These are phyloP conservation scores for Podospora conica DNA, from an alignment of 495 filamentous ascomycete genomes.

Conservation along the genomic window DNA sequence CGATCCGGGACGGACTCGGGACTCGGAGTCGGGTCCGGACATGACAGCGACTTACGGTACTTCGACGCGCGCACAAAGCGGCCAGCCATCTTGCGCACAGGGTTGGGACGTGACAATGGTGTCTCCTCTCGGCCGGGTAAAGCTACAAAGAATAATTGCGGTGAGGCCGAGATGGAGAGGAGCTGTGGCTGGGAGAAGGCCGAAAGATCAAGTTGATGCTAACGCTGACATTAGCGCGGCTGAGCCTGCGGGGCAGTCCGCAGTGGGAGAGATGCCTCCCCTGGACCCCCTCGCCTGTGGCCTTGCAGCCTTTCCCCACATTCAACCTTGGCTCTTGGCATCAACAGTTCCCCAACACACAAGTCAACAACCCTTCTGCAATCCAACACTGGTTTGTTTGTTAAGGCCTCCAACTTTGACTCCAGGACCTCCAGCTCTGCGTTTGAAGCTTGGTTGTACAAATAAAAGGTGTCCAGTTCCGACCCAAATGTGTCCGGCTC, in stretches of 20 bases:
- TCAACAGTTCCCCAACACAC: background rate
- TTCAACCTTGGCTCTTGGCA: background rate
- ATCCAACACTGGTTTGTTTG: too few relatives aligned
- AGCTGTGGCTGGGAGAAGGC: background rate
- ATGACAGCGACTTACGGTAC: conserved; percentile 65
- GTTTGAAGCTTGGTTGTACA: too few relatives aligned
- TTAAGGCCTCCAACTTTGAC: too few relatives aligned
- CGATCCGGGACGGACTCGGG: conserved; percentile 5
- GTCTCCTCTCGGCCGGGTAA: background rate
- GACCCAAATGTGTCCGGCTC: too few relatives aligned
- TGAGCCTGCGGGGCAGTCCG: conserved; percentile 4
- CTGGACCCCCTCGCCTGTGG: background rate
- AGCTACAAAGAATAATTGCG: background rate
- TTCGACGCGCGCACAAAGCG: conserved; percentile 98
- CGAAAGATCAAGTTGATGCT: background rate
- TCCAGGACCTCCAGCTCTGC: too few relatives aligned
- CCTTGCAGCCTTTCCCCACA: conserved; percentile 1
- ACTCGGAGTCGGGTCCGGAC: conserved; percentile 19
- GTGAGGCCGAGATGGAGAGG: background rate
- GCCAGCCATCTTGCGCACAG: conserved; percentile 66
- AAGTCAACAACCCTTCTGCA: too few relatives aligned
- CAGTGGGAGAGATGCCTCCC: too few relatives aligned
- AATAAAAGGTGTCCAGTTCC: too few relatives aligned
- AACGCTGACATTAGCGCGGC: conserved; percentile 1
- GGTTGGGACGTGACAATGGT: background rate